Evolutionary conservation across 176 grass and related monocot genomes (phyloP), one percentile per base, ranked within the genome.

Genomic region (Paspalum notatum): DNA sequence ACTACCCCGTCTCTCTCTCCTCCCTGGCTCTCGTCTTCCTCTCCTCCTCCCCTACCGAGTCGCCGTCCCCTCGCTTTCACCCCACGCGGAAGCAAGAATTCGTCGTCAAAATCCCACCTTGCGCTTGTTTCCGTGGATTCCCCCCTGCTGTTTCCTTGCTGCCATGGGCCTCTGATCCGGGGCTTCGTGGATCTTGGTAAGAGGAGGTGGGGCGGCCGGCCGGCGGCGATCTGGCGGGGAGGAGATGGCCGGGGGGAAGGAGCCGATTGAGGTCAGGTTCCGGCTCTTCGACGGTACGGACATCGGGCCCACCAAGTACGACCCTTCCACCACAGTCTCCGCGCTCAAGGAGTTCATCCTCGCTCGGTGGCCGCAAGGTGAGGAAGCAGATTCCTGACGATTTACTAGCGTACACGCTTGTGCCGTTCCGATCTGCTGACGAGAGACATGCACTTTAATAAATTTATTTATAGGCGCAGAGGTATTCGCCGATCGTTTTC

Each of bases 361-460:
- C 66, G 81, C 94, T 80, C 91, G 86, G 72, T 97, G 94, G 94
- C 94, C 94, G 48, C 91, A 93, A 93, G 94, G 94, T 97, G 88
- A 86, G 87, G 37, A 15, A 55, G 60, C 67, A 57, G 40, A 70
- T 69, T 75, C 24, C 57, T 12, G 22, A 60, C 12, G 57, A 72
- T 80, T 89, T 27, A 26, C 44, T 71, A 71, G 48, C 15, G 14
- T 63, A 12, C 48, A n/a, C 68, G 27, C 5, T 6, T 26, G 15
- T 70, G 9, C 17, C 45, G 40, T 15, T 32, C 79, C 68, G 86
- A 71, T 70, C 84, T 53, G 76, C 50, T 17, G 56, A 3, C 38
- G 60, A 26, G 53, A 59, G 21, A 58, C 0, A 37, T 1, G 12
- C 22, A n/a, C 39, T 52, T 92, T 12, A 53, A 12, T 66, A 62